Base-by-base conservation (phyloP, 192 early-diverging fungal genomes). In the Spizellomyces punctatus region DNA sequence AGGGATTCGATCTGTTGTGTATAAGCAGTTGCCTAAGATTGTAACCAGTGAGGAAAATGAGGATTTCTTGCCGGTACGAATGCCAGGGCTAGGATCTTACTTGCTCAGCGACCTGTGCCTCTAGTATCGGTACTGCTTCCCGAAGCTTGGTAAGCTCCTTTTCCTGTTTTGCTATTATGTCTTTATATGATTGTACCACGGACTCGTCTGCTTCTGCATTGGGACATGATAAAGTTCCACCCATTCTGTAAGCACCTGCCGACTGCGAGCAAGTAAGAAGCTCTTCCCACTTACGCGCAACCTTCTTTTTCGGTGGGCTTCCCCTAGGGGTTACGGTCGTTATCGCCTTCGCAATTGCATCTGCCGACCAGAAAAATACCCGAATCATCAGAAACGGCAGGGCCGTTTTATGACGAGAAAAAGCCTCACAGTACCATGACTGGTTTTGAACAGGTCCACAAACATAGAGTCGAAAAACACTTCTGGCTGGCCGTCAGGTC, bases 401-500 rank as follows among this genome's bases (percentile, higher is more conserved):
- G n/a, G 27, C 27, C 0, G 27, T 36, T 36, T 36, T 36, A 36
- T 36, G 27, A 36, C 27, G 3, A 36, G 27, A 0, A 36, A 36
- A 36, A 36, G n/a, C 27, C 0, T 36, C 27, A 36, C 41, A 52
- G 19, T 84, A 92, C 94, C 94, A 73, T 90, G 91, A 22, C 84
- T 90, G 47, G 84, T 71, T 73, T 93, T 94, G 76, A 96, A 89
- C 67, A 96, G 81, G 19, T 95, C 92, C 12, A 91, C 89, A 83
- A 96, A 96, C 9, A 85, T 75, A 58, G 84, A 84, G 81, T 95
- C 94, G 81, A 98, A 92, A 67, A 82, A 91, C 6, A 96, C 81
- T 22, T 85, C 84, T 10, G 90, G 89, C 17, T 91, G 75, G 46
- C 78, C 80, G 45, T 86, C 82, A 6, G 82, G 81, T 36, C 86